Conservation (phyloP, 179 eudicot genomes). For the Heliamphora pulchella region DNA sequence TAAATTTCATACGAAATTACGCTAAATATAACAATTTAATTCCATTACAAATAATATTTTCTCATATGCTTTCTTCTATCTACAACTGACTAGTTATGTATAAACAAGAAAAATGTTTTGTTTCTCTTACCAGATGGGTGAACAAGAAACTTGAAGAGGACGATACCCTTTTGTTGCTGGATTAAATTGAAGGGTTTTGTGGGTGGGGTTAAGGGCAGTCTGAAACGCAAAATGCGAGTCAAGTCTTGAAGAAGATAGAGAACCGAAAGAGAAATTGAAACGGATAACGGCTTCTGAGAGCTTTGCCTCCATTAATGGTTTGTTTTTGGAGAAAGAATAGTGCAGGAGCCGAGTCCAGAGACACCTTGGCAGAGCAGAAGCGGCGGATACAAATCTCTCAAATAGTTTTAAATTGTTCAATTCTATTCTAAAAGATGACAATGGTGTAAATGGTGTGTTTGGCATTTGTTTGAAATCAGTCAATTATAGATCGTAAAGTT, state of each 20-base stretch:
- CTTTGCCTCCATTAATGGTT: slow-evolving; percentile 15
- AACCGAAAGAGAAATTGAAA: neutral
- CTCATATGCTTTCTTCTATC: neutral
- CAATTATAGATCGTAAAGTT: too few relatives aligned
- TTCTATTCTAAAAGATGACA: too few relatives aligned
- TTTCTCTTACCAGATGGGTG: slow-evolving; percentile 13
- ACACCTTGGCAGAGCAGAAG: neutral
- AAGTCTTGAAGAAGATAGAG: neutral
- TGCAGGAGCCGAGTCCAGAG: too few relatives aligned
- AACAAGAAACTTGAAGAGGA: slow-evolving; percentile 16
- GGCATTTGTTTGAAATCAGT: too few relatives aligned
- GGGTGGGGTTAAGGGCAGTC: neutral
- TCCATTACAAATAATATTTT: neutral
- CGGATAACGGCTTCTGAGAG: slow-evolving; percentile 13
- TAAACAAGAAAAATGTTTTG: neutral
- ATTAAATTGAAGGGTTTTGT: slow-evolving; percentile 4
- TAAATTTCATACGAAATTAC: too few relatives aligned
- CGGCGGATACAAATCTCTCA: neutral
- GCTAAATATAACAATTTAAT: neutral
- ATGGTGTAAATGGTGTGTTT: too few relatives aligned
- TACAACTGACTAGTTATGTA: neutral
- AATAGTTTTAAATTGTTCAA: too few relatives aligned
- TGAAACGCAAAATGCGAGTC: slow-evolving; percentile 8
- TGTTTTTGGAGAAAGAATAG: too few relatives aligned
- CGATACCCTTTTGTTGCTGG: slow-evolving; percentile 12